A percentile compares a stretch with the other conserved stretches of the same genome.
Evolutionary conservation across 306 rosid genomes (phyloP).

Genomic region (Quercus ilex): DNA sequence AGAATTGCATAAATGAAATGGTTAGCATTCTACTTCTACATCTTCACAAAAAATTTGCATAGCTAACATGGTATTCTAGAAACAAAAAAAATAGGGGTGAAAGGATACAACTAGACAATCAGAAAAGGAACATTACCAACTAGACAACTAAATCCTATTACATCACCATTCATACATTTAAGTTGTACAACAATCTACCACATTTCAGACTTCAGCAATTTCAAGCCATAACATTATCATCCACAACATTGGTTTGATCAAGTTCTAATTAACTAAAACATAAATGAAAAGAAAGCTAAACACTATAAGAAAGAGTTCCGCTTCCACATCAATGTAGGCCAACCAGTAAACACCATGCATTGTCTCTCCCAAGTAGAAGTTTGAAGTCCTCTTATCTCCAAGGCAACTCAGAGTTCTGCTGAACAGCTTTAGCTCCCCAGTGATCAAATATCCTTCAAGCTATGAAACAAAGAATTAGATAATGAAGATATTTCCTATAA

Average conservation of each 20-base stretch:
- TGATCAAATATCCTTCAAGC: conserved; percentile 31
- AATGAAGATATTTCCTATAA: conserved; percentile 3
- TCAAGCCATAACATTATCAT: conserved; percentile 65
- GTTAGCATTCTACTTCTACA: conserved; percentile 67
- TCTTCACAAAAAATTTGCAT: conserved; percentile 37
- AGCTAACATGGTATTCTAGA: conserved; percentile 37
- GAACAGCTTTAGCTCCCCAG: conserved; percentile 37
- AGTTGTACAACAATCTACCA: conserved; percentile 53
- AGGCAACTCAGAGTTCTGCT: conserved; percentile 37
- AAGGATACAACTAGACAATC: conserved; percentile 62
- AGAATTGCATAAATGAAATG: conserved; percentile 40
- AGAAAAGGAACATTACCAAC: conserved; percentile 56
- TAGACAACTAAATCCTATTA: conserved; percentile 71
- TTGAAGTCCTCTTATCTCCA: conserved; percentile 30
- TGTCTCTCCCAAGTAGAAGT: conserved; percentile 22
- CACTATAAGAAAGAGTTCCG: conserved; percentile 49
- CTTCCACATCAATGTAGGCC: conserved; percentile 43
- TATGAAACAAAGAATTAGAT: conserved; percentile 29
- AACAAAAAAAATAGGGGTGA: conserved; percentile 14
- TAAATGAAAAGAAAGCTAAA: conserved; percentile 49
- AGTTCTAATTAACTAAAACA: conserved; percentile 51
- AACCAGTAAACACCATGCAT: conserved; percentile 28
- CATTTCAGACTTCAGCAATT: conserved; percentile 60
- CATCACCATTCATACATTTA: conserved; percentile 53
- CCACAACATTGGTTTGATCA: conserved; percentile 51